Base-by-base conservation (phyloP, 345 rosid species). In the Leavenworthia alabamica region DNA sequence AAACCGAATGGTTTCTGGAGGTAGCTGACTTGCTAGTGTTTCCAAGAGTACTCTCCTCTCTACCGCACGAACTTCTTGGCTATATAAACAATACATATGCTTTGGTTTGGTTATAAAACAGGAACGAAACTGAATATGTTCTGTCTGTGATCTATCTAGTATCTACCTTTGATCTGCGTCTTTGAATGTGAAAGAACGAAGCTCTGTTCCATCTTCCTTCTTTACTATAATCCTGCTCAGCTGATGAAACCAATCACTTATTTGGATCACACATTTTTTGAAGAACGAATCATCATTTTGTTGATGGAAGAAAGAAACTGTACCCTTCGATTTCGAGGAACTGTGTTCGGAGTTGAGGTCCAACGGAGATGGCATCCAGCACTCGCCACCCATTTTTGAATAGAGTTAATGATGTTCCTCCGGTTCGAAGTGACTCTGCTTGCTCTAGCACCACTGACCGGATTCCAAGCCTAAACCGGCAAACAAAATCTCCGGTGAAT, bases 361-460 rank as follows among this genome's bases (percentile, higher is more conserved):
- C 98, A 12, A 92, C 83, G 4, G 95, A 93, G 20, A 92, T 80
- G 1, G 88, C 89, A 65, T 89, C 96, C 74, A 88, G 79, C 9
- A 92, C 95, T 31, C 90, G 73, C 96, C 98, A 92, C 11, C 98
- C 98, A 44, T 92, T 92, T 82, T 92, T 89, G 78, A 88, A 89
- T 17, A 89, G 89, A 8, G 98, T 88, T 45, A 92, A 80, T 13
- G 98, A 92, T 46, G 93, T 79, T 71, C 96, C 98, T 12, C 89
- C 79, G 3, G 93, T 89, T 68, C 90, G 73, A 54, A 92, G 92
- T 10, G 98, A 86, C 54, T 81, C 96, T 11, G 90, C 80, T 54
- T 88, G 95, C 79, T 92, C 98, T 51, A 92, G 76, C 78, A 92
- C 93, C 70, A 82, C 46, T 3, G 98, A 92, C 60, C 79, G 67